Base-by-base conservation (phyloP, 2,329 filamentous ascomycete genomes). In the Talaromyces verruculosus region DNA sequence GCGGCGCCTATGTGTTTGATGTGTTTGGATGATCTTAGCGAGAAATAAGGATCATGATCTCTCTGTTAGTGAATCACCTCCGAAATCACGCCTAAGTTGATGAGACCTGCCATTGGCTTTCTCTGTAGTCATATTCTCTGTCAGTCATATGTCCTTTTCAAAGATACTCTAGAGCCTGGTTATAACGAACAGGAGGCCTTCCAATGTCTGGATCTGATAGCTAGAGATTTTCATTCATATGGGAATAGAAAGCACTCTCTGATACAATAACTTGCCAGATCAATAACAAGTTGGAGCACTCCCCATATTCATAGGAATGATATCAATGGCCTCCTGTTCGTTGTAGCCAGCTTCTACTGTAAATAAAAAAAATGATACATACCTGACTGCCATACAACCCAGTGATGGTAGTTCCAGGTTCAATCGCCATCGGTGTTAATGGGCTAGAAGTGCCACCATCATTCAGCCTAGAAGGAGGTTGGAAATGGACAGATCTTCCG, bases 61-160 rank as follows among this genome's bases (percentile, higher is more conserved):
- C 47, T 8, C 7, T 51, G 13, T 33, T 51, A 60, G 13, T 64
- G 7, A 8, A 53, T 59, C 28, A 49, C 8, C 19, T 66, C 59
- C 47, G 60, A 63, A 41, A 66, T 66, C 15, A 55, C 59, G 28
- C 59, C 60, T 33, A 66, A 35, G 11, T 41, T 63, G 5, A 59
- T 25, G 15, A 66, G 64, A 13, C 64, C 39, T 15, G 61, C 25
- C 22, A 37, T 39, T 10, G 13, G 37, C 19, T 63, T 66, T 45
- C 28, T 39, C 49, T 62, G 43, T 15, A 47, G 25, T 19, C 13
- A 30, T 1, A 0, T 4, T 28, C 15, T 17, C 5, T 17, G 11
- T 51, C 47, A 51, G 25, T 49, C 1, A 25, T 35, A 39, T 17
- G 13, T 1, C 37, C 37, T 5, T 5, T 17, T 17, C 17, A 17